Evolutionary conservation across 306 rosid genomes (phyloP).

Genomic region (Potentilla sterilis): DNA sequence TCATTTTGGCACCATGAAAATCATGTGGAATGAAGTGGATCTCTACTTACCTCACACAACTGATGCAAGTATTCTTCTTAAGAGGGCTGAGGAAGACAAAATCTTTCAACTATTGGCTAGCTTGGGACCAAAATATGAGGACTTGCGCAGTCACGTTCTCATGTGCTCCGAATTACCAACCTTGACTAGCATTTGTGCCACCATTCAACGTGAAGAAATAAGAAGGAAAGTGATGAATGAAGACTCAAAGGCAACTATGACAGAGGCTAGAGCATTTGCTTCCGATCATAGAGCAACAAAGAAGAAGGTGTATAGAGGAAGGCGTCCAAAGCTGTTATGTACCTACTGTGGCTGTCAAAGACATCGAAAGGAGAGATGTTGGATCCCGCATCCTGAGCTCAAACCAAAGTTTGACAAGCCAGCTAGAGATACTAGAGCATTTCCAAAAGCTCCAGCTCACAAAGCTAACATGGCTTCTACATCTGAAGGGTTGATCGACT

Average conservation of each 20-base stretch:
- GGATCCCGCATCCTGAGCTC: background rate
- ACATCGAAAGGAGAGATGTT: background rate
- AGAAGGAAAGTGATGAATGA: too few relatives aligned
- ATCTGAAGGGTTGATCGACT: too few relatives aligned
- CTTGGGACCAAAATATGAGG: background rate
- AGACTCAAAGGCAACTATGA: too few relatives aligned
- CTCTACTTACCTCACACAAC: background rate
- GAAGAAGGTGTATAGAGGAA: background rate
- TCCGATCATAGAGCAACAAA: too few relatives aligned
- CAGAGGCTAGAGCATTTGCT: too few relatives aligned
- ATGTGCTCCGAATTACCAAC: background rate
- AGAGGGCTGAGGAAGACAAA: background rate
- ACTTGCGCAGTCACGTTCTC: background rate
- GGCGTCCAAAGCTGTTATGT: background rate
- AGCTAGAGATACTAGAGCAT: background rate
- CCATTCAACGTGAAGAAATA: background rate
- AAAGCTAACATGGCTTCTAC: too few relatives aligned
- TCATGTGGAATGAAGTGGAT: background rate
- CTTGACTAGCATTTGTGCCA: too few relatives aligned
- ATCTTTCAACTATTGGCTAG: too few relatives aligned
- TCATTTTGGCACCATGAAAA: background rate
- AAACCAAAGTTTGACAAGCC: background rate
- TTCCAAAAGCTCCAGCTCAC: too few relatives aligned
- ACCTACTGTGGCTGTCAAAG: background rate
- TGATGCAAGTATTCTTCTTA: background rate